Evolutionary conservation across 78 protist genomes (phyloP).

Genomic region (Emiliania huxleyi): DNA sequence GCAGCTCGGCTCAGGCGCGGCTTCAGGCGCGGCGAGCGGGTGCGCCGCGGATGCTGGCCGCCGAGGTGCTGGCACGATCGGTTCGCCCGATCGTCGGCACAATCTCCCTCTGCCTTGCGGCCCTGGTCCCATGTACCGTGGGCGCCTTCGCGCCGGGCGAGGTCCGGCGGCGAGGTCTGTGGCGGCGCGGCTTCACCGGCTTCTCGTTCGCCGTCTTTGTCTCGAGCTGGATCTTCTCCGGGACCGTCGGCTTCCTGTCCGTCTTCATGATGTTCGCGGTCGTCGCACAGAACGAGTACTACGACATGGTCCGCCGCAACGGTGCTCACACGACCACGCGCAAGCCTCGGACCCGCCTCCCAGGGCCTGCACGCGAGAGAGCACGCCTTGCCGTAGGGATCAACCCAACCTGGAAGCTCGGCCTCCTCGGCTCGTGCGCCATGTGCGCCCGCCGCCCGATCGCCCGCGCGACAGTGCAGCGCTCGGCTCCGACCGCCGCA

Average conservation of each 20-base stretch:
- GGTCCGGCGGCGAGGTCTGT: not conserved
- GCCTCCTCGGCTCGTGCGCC: not conserved
- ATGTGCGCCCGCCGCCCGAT: not conserved
- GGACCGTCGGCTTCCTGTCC: not conserved
- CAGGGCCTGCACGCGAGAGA: no score
- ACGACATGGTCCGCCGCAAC: not conserved
- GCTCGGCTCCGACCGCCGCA: no score
- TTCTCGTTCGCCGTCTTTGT: not conserved
- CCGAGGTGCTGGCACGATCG: no score
- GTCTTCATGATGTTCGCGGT: not conserved
- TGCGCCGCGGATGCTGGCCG: no score
- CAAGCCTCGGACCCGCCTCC: no score
- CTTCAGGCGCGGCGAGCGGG: no score
- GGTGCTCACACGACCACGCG: no score
- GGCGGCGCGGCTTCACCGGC: not conserved
- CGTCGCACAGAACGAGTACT: constrained; percentile 20
- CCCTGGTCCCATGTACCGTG: not conserved
- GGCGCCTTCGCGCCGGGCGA: not conserved
- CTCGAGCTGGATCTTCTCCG: not conserved
- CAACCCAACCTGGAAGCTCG: constrained; percentile 17
- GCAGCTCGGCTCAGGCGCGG: no score
- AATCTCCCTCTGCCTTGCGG: not conserved
- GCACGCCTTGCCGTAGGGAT: not conserved
- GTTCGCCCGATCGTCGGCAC: not conserved
- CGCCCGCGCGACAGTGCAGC: no score